Evolutionary conservation across 1,139 yeast genomes (phyloP).

Genomic region (Pichiaceae sp.): DNA sequence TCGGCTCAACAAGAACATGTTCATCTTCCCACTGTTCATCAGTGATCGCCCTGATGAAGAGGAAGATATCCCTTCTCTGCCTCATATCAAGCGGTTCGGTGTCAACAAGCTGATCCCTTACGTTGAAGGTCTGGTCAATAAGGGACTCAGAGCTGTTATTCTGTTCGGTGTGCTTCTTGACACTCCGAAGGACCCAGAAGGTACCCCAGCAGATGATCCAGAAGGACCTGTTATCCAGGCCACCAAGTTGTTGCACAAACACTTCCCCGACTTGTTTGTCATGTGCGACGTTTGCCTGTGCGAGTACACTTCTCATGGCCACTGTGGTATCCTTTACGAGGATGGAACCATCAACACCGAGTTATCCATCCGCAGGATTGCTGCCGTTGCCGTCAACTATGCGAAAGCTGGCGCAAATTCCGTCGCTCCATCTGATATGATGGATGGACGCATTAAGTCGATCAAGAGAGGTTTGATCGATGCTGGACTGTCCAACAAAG

Average conservation of each 20-base stretch:
- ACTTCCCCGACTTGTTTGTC: constrained; percentile 76
- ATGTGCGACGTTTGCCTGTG: constrained; percentile 95
- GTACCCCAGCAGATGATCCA: constrained; percentile 94
- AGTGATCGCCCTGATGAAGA: constrained; percentile 81
- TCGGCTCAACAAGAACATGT: constrained; percentile 78
- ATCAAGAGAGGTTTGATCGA: constrained; percentile 79
- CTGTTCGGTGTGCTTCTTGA: constrained; percentile 86
- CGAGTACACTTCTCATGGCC: constrained; percentile 95
- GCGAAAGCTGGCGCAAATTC: constrained; percentile 94
- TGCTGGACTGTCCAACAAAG: constrained; percentile 80
- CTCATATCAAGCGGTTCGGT: constrained; percentile 85
- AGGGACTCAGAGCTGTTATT: constrained; percentile 81
- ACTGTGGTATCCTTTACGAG: constrained; percentile 82
- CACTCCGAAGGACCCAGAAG: constrained; percentile 70
- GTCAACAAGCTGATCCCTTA: constrained; percentile 69
- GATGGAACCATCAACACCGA: constrained; percentile 83
- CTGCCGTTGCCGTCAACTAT: constrained; percentile 91
- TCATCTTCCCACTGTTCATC: constrained; percentile 86
- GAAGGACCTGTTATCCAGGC: constrained; percentile 88
- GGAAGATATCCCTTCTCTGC: constrained; percentile 63
- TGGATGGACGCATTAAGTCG: constrained; percentile 88
- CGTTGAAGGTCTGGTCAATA: constrained; percentile 58
- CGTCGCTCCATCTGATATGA: constrained; percentile 98
- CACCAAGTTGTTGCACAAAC: constrained; percentile 50
- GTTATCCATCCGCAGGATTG: constrained; percentile 69